These are phyloP conservation scores for Solanum hybrid DNA, from an alignment of 305 asterid genomes.

Conservation along the genomic window DNA sequence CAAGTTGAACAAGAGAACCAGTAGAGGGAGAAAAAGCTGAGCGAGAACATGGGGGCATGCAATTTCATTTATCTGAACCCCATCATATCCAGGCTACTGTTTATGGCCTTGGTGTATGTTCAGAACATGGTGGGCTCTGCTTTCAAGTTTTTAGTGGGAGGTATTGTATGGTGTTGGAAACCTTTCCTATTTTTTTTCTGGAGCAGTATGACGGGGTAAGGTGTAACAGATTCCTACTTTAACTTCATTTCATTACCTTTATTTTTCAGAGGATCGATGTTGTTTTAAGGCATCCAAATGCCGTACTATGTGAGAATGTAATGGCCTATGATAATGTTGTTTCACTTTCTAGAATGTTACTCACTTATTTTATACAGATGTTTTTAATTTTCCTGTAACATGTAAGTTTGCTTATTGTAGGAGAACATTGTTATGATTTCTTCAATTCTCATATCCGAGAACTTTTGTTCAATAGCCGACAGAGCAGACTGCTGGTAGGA, in stretches of 20 bases:
- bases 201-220: not conserved
- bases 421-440: not conserved
- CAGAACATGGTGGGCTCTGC: not conserved
- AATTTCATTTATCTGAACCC: not conserved
- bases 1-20: not conserved
- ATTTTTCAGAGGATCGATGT: too few species aligned
- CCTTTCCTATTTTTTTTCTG: not conserved
- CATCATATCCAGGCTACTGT: conserved; percentile 8
- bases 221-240: not conserved
- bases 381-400: not conserved
- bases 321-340: conserved; percentile 19
- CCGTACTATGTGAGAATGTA: conserved; percentile 5
- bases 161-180: not conserved
- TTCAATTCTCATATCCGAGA: not conserved
- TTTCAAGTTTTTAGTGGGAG: not conserved
- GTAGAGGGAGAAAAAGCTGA: not conserved
- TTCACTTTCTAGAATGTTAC: not conserved
- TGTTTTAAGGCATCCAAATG: not conserved
- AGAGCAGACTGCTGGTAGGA: conserved; percentile 7
- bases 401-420: not conserved
- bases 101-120: not conserved
- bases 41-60: not conserved
- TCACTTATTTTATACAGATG: not conserved
- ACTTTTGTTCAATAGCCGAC: conserved; percentile 4
- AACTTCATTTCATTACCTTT: not conserved